Base-by-base conservation (phyloP, 768 basidiomycete genomes). In the Tremella fuciformis region DNA sequence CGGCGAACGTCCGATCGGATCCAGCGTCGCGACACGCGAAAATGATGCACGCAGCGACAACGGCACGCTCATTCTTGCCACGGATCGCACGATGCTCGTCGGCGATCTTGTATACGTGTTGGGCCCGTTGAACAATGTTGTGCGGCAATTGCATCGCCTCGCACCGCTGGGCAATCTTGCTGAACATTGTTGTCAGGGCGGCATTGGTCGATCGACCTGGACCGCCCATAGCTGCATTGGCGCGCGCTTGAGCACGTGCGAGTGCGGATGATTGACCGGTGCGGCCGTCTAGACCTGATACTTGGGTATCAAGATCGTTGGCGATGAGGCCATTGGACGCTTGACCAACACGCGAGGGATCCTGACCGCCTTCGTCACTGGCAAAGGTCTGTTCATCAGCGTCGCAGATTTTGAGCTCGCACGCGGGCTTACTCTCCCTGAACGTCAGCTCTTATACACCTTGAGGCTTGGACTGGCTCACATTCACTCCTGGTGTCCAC, bases 401-500 rank as follows among this genome's bases (percentile, higher is more conserved):
- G 19, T 38, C n/a, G 50, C 7, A 0, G 1, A 24, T 29, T 2
- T 18, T 16, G 37, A 11, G 53, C 13, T 38, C 8, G 39, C 13
- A 19, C 40, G 15, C 18, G 34, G n/a, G 64, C 70, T 64, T 48
- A 74, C 70, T 58, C 66, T 65, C 66, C 65, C 64, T 68, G 41
- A 38, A 15, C 21, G 41, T 59, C 48, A 42, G 39, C 59, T 34
- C 24, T n/a, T 15, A 24, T 53, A 21, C 53, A 42, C 51, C 34
- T 8, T 18, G 16, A 44, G 41, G 2, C 19, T n/a, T 21, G 44
- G 29, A 38, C 24, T 50, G 13, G 60, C 59, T 58, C 51, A 65
- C 93, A 99, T 86, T 99, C 96, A 80, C 90, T 92, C 77, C 94
- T 82, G 38, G 96, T 98, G 79, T 99, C 96, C 26, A 98, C 93